These are phyloP conservation scores for Phanerodontia chrysosporium DNA, from an alignment of 768 basidiomycete genomes.

Conservation along the genomic window DNA sequence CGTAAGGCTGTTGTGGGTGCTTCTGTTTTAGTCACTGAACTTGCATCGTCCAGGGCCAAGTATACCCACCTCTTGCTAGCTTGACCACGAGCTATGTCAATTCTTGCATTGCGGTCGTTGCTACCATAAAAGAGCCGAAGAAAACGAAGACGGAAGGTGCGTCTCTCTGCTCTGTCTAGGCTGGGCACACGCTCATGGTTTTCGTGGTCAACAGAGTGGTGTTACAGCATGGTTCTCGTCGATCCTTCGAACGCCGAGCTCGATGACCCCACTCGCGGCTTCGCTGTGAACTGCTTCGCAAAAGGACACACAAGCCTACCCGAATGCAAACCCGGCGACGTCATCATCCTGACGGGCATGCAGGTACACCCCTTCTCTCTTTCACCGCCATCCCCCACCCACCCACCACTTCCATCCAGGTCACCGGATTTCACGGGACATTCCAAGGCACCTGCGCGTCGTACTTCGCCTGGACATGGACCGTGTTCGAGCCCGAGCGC, in stretches of 20 bases:
- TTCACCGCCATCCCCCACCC: not conserved
- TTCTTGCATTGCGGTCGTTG: not conserved
- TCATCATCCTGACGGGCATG: slow-evolving; percentile 25
- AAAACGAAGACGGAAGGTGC: not conserved
- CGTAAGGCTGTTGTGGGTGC: not conserved
- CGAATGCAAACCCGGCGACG: slow-evolving; percentile 45
- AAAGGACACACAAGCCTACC: slow-evolving; percentile 23
- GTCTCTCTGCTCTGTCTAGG: not conserved
- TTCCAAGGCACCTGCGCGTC: slow-evolving; percentile 40
- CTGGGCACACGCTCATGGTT: not conserved
- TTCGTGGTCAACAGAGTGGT: slow-evolving; percentile 37
- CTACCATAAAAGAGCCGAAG: not conserved
- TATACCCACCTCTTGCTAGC: not conserved
- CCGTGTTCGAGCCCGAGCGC: slow-evolving; percentile 41
- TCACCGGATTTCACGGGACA: slow-evolving; percentile 21
- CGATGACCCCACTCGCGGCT: slow-evolving; percentile 24
- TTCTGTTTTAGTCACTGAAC: not conserved
- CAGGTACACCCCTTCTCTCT: slow-evolving; percentile 7
- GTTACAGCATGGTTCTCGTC: slow-evolving; percentile 39
- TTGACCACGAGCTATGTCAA: not conserved
- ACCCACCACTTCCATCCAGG: not conserved
- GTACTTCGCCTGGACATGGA: slow-evolving; percentile 47
- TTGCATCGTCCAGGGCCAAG: not conserved
- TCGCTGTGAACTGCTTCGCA: slow-evolving; percentile 47
- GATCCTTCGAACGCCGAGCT: slow-evolving; percentile 48